Base-by-base conservation (phyloP, 129 eudicot species). In the Helianthus tuberosus region DNA sequence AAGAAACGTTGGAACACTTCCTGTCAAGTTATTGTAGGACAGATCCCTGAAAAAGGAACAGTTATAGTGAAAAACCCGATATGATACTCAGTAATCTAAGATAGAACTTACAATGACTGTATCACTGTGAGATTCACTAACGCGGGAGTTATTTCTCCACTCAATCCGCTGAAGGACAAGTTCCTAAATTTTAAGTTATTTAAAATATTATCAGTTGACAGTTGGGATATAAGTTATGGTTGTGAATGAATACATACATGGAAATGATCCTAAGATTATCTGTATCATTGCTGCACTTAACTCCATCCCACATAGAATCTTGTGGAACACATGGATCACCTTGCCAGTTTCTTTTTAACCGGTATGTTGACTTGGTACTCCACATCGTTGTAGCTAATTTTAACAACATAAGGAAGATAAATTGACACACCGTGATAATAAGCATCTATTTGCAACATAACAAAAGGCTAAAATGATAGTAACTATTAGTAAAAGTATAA, bases 321-420 rank as follows among this genome's bases (percentile, higher is more conserved):
- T 72, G 25, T 11, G 85, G 85, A 15, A 63, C 43, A 64, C 88
- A 64, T 13, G 84, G 84, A 79, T 83, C 84, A 11, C 84, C 87
- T 83, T 83, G 87, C 87, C 87, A 80, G 73, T 72, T 65, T 70
- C 69, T 64, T 73, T 53, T 66, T 76, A 76, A 6, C 15, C 41
- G 52, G 10, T 80, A 84, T 0, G 29, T 59, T 57, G 88, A 71
- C 74, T 84, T 84, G 80, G 62, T 80, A 71, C 63, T 63, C 74
- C 68, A 20, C 11, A 81, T 78, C 3, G 86, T 71, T 3, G 64
- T 62, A 53, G 78, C 89, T 85, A 32, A 41, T 48, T 17, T 36
- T 41, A 0, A 69, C 0, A 17, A 36, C 14, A 23, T 2, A 29
- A 9, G 10, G 17, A 60, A 25, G 38, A 59, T 23, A 57, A 4